Conservation (phyloP, 2,329 filamentous ascomycete genomes). For the Exophiala calicioides region DNA sequence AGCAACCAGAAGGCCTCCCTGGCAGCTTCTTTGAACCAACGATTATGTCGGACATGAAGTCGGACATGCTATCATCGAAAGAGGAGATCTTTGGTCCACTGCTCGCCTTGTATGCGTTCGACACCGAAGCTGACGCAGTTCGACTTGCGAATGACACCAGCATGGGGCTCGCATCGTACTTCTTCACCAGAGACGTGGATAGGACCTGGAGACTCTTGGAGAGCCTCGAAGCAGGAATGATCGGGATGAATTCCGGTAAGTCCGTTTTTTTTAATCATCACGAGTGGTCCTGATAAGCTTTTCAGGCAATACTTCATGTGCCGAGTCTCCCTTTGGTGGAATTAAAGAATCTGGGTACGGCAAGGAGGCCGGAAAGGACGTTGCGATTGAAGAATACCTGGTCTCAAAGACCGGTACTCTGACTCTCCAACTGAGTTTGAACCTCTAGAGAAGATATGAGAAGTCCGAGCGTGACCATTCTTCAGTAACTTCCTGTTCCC, state of each 20-base stretch:
- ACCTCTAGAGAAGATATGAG: too few relatives aligned
- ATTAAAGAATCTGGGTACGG: slow-evolving; percentile 70
- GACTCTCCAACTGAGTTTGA: too few relatives aligned
- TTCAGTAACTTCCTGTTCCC: too few relatives aligned
- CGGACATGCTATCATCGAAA: slow-evolving; percentile 57
- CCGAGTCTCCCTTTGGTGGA: slow-evolving; percentile 67
- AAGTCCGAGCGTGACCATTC: too few relatives aligned
- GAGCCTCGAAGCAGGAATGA: slow-evolving; percentile 69
- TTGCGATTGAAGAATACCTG: slow-evolving; percentile 63
- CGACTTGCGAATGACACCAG: slow-evolving; percentile 34
- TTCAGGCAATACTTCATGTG: slow-evolving; percentile 63
- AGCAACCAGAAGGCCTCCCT: too few relatives aligned
- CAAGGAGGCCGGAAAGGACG: slow-evolving; percentile 67
- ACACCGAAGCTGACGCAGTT: slow-evolving; percentile 66
- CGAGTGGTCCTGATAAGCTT: slow-evolving; percentile 51
- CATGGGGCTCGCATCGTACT: slow-evolving; percentile 57
- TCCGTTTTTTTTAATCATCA: too few relatives aligned
- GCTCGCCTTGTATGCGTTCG: slow-evolving; percentile 63
- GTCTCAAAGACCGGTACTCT: slow-evolving; percentile 67
- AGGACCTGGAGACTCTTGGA: slow-evolving; percentile 66
- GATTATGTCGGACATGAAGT: slow-evolving; percentile 60
- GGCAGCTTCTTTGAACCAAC: slow-evolving; percentile 73
- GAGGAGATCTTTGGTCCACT: slow-evolving; percentile 70
- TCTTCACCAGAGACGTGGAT: slow-evolving; percentile 68
- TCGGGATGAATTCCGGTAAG: too few relatives aligned